Evolutionary conservation across 352 stramenopile species (phyloP), one percentile per base, ranked within the genome.

Genomic region (Thalassiosira mediterranea): DNA sequence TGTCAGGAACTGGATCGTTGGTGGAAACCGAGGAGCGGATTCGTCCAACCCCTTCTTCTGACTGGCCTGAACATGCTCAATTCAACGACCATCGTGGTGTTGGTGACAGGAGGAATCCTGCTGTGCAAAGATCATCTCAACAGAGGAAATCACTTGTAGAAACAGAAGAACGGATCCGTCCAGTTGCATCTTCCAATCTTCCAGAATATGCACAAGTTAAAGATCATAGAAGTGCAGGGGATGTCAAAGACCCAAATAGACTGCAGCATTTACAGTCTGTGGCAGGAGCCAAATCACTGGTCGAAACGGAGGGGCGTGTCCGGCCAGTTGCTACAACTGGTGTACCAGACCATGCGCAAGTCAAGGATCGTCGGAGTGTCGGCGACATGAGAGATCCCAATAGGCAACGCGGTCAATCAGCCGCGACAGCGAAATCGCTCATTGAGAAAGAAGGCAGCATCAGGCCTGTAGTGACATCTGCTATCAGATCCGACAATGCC

Each of bases 321-420:
- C 38, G 54, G 19, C 54, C 63, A 7, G 38, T 44, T 4, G 11
- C 26, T 13, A 11, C 4, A 11, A 57, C 52, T 4, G 11, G 56
- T 23, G 17, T 51, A 1, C 53, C 64, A 13, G 23, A 56, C 3
- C 29, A 66, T 49, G 19, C 42, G 21, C 32, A 66, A 13, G 31
- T 74, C 25, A 15, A 28, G 44, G 64, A 74, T 51, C 26, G 42
- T n/a, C 48, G 64, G 19, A 66, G 64, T 31, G 40, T 60, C 8
- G 64, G 64, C 4, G 52, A 74, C 40, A 29, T 53, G 4, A 74
- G 31, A 17, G 31, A 59, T 26, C 53, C 32, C 25, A 32, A 15
- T 5, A 51, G 25, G 44, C 44, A 28, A 4, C 28, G 17, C 4
- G 23, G 31, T 8, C 37, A 57, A 19, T 15, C 44, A 52, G 11